A percentile compares a stretch with the other conserved stretches of the same genome.
Evolutionary conservation across 2,329 filamentous ascomycete genomes (phyloP).

Genomic region (Diplodia seriata): DNA sequence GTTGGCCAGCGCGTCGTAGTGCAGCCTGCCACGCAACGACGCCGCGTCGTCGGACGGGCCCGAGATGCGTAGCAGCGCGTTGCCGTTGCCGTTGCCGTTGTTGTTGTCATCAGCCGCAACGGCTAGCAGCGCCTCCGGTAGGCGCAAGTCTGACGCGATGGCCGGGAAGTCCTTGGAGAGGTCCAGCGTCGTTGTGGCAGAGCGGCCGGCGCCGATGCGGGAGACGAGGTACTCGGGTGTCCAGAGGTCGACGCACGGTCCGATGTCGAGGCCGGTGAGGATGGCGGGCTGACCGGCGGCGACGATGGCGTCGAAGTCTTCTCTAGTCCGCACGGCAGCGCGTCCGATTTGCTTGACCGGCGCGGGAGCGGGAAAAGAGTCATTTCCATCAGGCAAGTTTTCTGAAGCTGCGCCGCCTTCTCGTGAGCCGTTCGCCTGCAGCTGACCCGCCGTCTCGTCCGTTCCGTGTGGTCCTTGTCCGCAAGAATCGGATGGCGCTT

Average conservation of each 20-base stretch:
- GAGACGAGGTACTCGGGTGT: slow-evolving; percentile 70
- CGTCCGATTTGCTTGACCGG: slow-evolving; percentile 55
- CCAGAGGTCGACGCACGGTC: slow-evolving; percentile 72
- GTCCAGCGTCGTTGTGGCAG: slow-evolving; percentile 63
- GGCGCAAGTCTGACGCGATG: slow-evolving; percentile 71
- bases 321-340: slow-evolving; percentile 57
- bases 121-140: slow-evolving; percentile 67
- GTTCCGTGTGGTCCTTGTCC: slow-evolving; percentile 27
- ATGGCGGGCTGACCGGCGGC: slow-evolving; percentile 67
- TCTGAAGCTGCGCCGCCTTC: neutral
- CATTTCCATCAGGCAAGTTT: neutral
- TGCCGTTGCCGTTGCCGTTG: slow-evolving; percentile 49
- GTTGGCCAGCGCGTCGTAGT: slow-evolving; percentile 92
- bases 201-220: slow-evolving; percentile 45
- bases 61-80: slow-evolving; percentile 74
- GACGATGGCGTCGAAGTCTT: slow-evolving; percentile 68
- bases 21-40: slow-evolving; percentile 73
- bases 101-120: slow-evolving; percentile 56
- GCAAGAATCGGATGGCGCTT: neutral
- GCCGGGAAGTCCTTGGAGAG: slow-evolving; percentile 74
- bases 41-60: slow-evolving; percentile 55
- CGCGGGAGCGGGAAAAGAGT: neutral
- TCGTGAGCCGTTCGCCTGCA: neutral
- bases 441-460: neutral
- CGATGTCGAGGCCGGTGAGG: slow-evolving; percentile 70